phyloP scores from a whole-genome alignment of 2,329 filamentous ascomycete genomes.

The Exophiala spinifera region DNA sequence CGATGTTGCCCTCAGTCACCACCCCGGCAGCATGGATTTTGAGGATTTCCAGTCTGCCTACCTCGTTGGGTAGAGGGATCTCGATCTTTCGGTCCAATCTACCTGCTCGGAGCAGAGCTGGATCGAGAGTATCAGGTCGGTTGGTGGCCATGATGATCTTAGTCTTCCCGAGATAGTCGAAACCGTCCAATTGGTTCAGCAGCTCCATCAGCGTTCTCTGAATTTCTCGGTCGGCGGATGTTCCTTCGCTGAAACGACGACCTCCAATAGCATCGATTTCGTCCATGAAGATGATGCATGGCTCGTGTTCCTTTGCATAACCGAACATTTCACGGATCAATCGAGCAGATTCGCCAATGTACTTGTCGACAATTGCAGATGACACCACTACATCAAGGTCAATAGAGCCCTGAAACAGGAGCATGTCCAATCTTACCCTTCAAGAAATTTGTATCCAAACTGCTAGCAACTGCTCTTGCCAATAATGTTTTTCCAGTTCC shows the following conservation, averaged over 20 bases:
- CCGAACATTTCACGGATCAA: constrained; percentile 99
- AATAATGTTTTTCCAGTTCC: constrained; percentile 96
- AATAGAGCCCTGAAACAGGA: background rate
- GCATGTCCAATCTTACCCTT: constrained; percentile 64
- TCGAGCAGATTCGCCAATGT: constrained; percentile 96
- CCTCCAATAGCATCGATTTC: constrained; percentile 99
- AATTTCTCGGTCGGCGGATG: constrained; percentile 95
- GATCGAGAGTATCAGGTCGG: constrained; percentile 91
- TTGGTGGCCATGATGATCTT: constrained; percentile 99
- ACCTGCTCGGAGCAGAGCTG: constrained; percentile 84
- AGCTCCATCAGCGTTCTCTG: constrained; percentile 98
- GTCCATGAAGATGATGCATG: constrained; percentile 99
- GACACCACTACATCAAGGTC: constrained; percentile 71
- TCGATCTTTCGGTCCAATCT: constrained; percentile 97
- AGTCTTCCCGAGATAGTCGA: constrained; percentile 98
- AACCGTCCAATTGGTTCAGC: constrained; percentile 96
- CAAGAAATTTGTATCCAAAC: constrained; percentile 95
- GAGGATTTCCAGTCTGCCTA: constrained; percentile 90
- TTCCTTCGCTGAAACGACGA: constrained; percentile 93
- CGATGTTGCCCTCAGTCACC: constrained; percentile 87
- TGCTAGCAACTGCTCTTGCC: constrained; percentile 91
- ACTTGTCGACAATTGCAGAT: constrained; percentile 98
- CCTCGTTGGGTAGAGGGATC: constrained; percentile 94
- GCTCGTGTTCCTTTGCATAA: constrained; percentile 98
- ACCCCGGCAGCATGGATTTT: constrained; percentile 94